Percentiles rank a stretch among this genome's conserved stretches.
Conservation (phyloP, 108 stramenopile genomes). For the Nitzschia palea region DNA sequence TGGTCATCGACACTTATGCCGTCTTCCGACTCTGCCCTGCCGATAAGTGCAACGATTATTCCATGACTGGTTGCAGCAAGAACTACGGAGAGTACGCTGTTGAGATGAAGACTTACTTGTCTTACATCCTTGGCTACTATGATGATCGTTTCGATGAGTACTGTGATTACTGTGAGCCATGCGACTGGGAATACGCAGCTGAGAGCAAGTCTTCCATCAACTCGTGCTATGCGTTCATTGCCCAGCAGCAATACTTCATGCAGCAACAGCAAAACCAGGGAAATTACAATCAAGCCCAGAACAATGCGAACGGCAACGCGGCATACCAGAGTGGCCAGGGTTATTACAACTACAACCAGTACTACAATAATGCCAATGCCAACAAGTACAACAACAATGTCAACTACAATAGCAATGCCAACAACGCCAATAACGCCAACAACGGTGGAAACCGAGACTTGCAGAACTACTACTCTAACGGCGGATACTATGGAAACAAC, state of each 20-base stretch:
- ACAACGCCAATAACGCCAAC: conserved; percentile 6
- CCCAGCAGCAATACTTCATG: conserved; percentile 24
- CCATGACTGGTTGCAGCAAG: conserved; percentile 58
- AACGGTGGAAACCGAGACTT: conserved; percentile 25
- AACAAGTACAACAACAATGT: conserved; percentile 7
- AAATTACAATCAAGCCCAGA: conserved; percentile 8
- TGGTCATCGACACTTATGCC: conserved; percentile 65
- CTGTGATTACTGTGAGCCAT: conserved; percentile 75
- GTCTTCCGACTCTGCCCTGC: conserved; percentile 81
- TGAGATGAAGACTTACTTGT: conserved; percentile 72
- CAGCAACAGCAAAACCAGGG: conserved; percentile 13
- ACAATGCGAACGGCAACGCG: background rate
- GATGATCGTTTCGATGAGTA: conserved; percentile 60
- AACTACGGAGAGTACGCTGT: conserved; percentile 88
- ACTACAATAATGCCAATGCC: conserved; percentile 5
- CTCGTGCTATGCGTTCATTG: conserved; percentile 4
- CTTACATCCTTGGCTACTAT: conserved; percentile 51
- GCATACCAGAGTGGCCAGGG: background rate
- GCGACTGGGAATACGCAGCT: conserved; percentile 25
- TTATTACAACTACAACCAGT: conserved; percentile 18
- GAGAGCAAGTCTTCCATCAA: background rate
- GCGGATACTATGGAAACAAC: conserved; percentile 17
- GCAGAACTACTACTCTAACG: conserved; percentile 5
- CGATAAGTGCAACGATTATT: conserved; percentile 54
- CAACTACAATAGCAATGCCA: conserved; percentile 8